Evolutionary conservation across 2,329 filamentous ascomycete species (phyloP).

Genomic region (Curvularia sp.): DNA sequence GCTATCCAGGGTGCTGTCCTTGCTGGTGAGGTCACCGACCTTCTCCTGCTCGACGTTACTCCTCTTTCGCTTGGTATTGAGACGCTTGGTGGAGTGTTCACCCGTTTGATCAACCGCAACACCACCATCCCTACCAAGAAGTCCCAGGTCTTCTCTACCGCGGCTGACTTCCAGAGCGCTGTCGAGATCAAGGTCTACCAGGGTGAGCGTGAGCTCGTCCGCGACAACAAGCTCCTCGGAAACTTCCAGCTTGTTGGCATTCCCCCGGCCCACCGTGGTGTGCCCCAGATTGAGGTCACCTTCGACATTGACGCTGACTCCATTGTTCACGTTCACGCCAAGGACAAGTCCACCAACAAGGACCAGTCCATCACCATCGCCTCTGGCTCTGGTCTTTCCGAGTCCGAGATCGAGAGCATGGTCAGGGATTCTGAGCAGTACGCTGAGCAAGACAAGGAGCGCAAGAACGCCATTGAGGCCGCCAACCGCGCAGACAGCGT

Average conservation of each 20-base stretch:
- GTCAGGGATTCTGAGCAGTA: conserved; percentile 98
- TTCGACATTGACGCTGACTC: conserved; percentile 99
- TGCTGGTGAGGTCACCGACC: conserved; percentile 94
- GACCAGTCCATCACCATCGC: conserved; percentile 99
- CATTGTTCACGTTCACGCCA: conserved; percentile 96
- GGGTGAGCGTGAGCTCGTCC: conserved; percentile 98
- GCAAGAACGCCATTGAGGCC: conserved; percentile 92
- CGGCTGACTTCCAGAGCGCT: conserved; percentile 96
- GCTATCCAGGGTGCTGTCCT: conserved; percentile 97
- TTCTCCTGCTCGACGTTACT: conserved; percentile 93
- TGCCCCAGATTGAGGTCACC: conserved; percentile 96
- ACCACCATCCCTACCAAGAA: conserved; percentile 99
- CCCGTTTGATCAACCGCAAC: conserved; percentile 97
- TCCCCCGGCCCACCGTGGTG: conserved; percentile 92
- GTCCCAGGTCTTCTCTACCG: conserved; percentile 97
- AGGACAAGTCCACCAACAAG: conserved; percentile 99
- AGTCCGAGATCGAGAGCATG: conserved; percentile 95
- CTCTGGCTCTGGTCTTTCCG: conserved; percentile 94
- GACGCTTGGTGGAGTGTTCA: conserved; percentile 97
- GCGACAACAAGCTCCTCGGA: conserved; percentile 97
- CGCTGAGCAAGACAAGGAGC: conserved; percentile 92
- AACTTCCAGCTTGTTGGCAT: conserved; percentile 99
- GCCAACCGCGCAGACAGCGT: conserved; percentile 98
- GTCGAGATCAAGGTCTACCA: conserved; percentile 99
- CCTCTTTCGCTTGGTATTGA: conserved; percentile 97